Conservation (phyloP, 208 protist species). For the Trypanosoma platydactyli region DNA sequence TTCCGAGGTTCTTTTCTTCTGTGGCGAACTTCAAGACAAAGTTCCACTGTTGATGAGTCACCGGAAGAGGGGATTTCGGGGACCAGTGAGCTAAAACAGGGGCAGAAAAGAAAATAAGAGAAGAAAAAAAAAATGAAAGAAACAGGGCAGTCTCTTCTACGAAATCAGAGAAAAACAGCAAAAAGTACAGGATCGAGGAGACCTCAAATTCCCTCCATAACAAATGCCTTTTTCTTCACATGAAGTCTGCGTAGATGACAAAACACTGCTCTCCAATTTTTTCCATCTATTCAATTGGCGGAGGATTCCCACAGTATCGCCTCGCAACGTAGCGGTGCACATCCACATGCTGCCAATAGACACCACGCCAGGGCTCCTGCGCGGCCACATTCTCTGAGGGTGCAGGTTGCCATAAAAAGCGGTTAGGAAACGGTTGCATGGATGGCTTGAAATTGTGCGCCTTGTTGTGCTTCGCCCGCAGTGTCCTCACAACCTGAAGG, state of each 20-base stretch:
- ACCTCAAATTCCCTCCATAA: too few species aligned
- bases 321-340: slow-evolving; percentile 80
- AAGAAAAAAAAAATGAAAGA: background rate
- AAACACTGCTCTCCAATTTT: background rate
- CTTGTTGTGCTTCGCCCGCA: slow-evolving; percentile 3
- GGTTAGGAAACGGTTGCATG: slow-evolving; percentile 39
- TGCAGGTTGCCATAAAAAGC: slow-evolving; percentile 56
- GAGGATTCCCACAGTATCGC: slow-evolving; percentile 60
- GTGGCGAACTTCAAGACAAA: too few species aligned
- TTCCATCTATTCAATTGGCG: slow-evolving; percentile 41
- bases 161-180: background rate
- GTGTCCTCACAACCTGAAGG: background rate
- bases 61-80: background rate
- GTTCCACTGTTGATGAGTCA: background rate
- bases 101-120: background rate
- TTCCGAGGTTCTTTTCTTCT: background rate
- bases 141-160: background rate
- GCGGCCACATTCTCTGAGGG: slow-evolving; percentile 29
- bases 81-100: background rate
- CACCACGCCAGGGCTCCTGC: slow-evolving; percentile 50
- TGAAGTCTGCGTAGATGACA: too few species aligned
- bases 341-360: slow-evolving; percentile 74
- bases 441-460: slow-evolving; percentile 11
- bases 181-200: background rate
- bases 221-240: too few species aligned